phyloP scores from a whole-genome alignment of 805 yeast genomes.

The Kodamaea fukazawae region DNA sequence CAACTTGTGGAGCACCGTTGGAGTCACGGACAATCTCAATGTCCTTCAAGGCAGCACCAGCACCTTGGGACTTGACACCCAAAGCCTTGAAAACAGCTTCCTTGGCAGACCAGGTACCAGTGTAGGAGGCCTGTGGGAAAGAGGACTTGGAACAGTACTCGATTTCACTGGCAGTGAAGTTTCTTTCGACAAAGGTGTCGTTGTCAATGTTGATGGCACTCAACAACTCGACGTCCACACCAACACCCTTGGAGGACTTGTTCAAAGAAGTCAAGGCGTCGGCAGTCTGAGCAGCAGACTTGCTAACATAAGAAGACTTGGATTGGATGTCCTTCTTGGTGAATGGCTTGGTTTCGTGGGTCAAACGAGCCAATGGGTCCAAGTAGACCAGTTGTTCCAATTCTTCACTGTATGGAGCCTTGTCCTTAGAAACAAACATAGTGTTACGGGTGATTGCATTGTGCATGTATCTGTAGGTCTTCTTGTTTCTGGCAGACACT shows the following conservation, averaged over 20 bases:
- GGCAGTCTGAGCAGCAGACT: constrained; percentile 58
- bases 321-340: constrained; percentile 51
- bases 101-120: constrained; percentile 99
- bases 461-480: constrained; percentile 92
- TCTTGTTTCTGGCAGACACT: constrained; percentile 79
- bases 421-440: constrained; percentile 87
- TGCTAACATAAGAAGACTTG: constrained; percentile 40
- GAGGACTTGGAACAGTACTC: constrained; percentile 74
- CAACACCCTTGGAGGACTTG: constrained; percentile 68
- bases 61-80: constrained; percentile 86
- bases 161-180: constrained; percentile 81
- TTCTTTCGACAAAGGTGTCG: constrained; percentile 86
- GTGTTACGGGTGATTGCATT: constrained; percentile 88
- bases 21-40: constrained; percentile 78
- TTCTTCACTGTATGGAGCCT: constrained; percentile 89
- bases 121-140: constrained; percentile 81
- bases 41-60: constrained; percentile 89
- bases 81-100: constrained; percentile 98
- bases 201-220: constrained; percentile 80
- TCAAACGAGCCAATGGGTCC: constrained; percentile 89
- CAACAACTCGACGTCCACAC: constrained; percentile 94
- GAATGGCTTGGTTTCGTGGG: constrained; percentile 46
- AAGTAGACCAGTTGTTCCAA: constrained; percentile 88
- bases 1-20: constrained; percentile 81
- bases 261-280: constrained; percentile 58